Evolutionary conservation across 129 eudicot species (phyloP), one percentile per base, ranked within the genome.

Genomic region (Pseudognaphalium luteoalbum): DNA sequence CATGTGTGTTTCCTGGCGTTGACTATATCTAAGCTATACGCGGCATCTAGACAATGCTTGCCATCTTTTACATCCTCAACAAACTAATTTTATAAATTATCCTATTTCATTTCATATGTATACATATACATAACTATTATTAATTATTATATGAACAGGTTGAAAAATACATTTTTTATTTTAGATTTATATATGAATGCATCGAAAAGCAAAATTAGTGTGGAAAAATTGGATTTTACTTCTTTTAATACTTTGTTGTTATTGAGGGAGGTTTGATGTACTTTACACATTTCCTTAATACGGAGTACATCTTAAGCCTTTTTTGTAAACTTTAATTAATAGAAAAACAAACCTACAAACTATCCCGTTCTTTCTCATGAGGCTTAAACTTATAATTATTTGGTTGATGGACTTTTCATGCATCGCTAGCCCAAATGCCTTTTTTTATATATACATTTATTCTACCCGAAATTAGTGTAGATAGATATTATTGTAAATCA

Each of bases 1-100:
- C 20, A 16, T 33, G 11, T 32, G n/a, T 61, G 71, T 44, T 44
- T 44, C 4, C 4, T 44, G 16, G 28, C 54, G 79, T 73, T 82
- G 85, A 82, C 85, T 82, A 35, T 75, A 72, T 77, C 62, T 65
- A n/a, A n/a, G n/a, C n/a, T n/a, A 30, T 82, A 82, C 81, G 85
- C 81, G 85, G 85, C 85, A 57, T 72, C 33, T 58, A 44, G 82
- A 77, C 47, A 35, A 57, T 72, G 85, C 47, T 58, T 66, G 22
- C 54, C 41, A 76, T 56, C 34, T 16, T 68, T 21, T 75, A 76
- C 68, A 62, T 59, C 42, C 21, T 35, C 72, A 71, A 15, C 17
- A 42, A 63, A 41, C 15, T 32, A 65, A 19, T 70, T 39, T 70
- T 76, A 28, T 70, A 58, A 29, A 8, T 66, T 67, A 66, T 73